Evolutionary conservation across 345 rosid species (phyloP).

Genomic region (Dimocarpus longan): DNA sequence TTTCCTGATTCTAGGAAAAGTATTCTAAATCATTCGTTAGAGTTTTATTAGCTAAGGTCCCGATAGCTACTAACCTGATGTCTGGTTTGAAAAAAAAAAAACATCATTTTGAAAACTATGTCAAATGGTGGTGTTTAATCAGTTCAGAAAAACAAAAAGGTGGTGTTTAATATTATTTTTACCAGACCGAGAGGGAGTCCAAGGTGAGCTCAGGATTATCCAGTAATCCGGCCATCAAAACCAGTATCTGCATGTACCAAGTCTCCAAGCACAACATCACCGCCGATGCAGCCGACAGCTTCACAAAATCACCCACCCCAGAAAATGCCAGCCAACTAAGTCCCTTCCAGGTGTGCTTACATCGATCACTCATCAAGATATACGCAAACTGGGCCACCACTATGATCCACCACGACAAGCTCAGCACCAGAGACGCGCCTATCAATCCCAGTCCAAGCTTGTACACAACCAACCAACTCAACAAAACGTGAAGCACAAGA

Average conservation of each 20-base stretch:
- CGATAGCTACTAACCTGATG: too few species aligned
- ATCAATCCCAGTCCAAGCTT: slow-evolving; percentile 49
- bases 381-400: slow-evolving; percentile 62
- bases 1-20: too few species aligned
- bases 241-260: slow-evolving; percentile 81
- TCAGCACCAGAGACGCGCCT: slow-evolving; percentile 69
- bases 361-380: slow-evolving; percentile 43
- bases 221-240: slow-evolving; percentile 77
- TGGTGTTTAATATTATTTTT: not conserved
- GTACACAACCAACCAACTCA: slow-evolving; percentile 58
- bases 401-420: slow-evolving; percentile 83
- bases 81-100: too few species aligned
- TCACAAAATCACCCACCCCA: slow-evolving; percentile 72
- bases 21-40: too few species aligned
- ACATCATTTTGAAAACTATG: too few species aligned
- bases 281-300: slow-evolving; percentile 73
- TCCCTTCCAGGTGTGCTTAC: slow-evolving; percentile 72
- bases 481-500: slow-evolving; percentile 46
- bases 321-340: slow-evolving; percentile 58
- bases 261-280: slow-evolving; percentile 95
- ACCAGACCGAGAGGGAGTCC: slow-evolving; percentile 85
- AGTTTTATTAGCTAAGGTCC: too few species aligned
- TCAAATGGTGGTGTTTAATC: too few species aligned
- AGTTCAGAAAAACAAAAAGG: too few species aligned
- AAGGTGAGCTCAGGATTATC: slow-evolving; percentile 63